Base-by-base conservation (phyloP, 2,329 filamentous ascomycete species). In the Cercospora zeina region DNA sequence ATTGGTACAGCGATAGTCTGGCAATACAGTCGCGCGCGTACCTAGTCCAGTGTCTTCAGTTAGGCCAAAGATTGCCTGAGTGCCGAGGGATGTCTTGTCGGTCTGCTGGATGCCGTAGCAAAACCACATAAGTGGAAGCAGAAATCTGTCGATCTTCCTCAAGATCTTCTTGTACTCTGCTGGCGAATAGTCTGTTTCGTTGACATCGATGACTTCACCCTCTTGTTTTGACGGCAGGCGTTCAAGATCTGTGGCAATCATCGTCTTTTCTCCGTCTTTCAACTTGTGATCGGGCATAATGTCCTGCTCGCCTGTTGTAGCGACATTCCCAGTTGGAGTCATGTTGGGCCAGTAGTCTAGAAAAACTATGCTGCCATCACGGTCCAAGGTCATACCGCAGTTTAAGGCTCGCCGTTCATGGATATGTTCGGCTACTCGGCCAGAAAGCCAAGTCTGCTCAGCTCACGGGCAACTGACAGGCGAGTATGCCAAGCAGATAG, bases 41-140 rank as follows among this genome's bases (percentile, higher is more conserved):
- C 39, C 39, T 0, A 80, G 69, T 7, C 70, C 59, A 11, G 78
- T 69, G 37, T 78, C 75, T 62, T 83, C 79, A 75, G 81, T 81
- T 34, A 82, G 54, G 13, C 83, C 73, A 49, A 85, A 85, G 27
- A 78, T 75, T 3, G 83, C 83, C 53, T 73, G 72, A 2, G 67
- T 72, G 9, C 69, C 67, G 4, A 71, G 59, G 1, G 69, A 67
- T 1, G 78, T 81, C 68, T 81, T 81, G 68, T 81, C 79, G 0
- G 75, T 77, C 65, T 81, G 80, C 64, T 82, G 80, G 54, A 81
- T 78, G 36, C 80, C 80, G 62, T 81, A 81, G 65, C 79, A 81
- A 62, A 74, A 70, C 75, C 77, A 82, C 67, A 82, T 81, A 45
- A 81, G 67, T 1, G 79, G 79, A 0, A 81, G 73, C 14, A 82